phyloP scores from a whole-genome alignment of 768 basidiomycete species.

The Suillus brevipes region DNA sequence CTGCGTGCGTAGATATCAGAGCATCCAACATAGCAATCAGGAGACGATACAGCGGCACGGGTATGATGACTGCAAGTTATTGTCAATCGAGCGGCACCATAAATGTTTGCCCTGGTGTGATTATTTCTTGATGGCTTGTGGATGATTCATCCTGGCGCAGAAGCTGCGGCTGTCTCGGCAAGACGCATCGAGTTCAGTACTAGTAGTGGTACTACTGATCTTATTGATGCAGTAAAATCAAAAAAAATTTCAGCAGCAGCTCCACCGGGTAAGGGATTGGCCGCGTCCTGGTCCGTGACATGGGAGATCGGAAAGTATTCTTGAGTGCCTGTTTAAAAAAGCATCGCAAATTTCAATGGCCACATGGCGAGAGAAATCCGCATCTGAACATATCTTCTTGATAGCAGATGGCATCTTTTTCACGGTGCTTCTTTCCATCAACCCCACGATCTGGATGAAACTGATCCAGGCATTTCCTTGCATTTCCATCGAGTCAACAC shows the following conservation, averaged over 20 bases:
- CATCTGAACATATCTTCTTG: not conserved
- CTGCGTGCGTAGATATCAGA: not conserved
- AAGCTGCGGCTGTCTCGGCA: not conserved
- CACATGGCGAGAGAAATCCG: not conserved
- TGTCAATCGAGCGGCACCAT: not conserved
- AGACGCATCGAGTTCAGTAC: not conserved
- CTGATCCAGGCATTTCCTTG: not conserved
- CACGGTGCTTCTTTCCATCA: not conserved
- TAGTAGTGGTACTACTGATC: not conserved
- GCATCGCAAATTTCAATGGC: not conserved
- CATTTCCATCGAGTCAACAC: too few relatives aligned
- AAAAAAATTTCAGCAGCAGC: not conserved
- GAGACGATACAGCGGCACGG: not conserved
- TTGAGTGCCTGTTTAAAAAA: not conserved
- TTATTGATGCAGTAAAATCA: not conserved
- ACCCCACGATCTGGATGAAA: not conserved
- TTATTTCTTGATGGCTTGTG: not conserved
- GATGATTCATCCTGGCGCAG: not conserved
- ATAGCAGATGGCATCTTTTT: not conserved
- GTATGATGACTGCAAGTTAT: too few relatives aligned
- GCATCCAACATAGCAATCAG: not conserved
- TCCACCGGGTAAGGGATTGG: not conserved
- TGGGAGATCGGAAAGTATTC: not conserved
- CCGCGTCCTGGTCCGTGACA: not conserved
- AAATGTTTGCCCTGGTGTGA: not conserved